These are phyloP conservation scores for Teratosphaeria zuluensis DNA, from an alignment of 2,329 filamentous ascomycete genomes.

Conservation along the genomic window DNA sequence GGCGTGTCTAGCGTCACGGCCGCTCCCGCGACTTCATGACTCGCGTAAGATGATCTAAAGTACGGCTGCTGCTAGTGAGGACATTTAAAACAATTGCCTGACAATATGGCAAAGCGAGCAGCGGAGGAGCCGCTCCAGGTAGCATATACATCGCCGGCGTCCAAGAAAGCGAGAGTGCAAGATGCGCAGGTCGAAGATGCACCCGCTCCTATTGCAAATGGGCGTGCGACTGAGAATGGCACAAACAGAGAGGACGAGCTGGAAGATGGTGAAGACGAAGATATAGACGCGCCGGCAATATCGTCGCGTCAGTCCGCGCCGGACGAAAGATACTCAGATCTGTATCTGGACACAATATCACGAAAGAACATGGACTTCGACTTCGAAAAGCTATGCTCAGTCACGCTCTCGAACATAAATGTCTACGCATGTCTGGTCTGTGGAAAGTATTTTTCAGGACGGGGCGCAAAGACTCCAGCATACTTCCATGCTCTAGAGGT, in stretches of 20 bases:
- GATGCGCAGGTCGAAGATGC: constrained; percentile 32
- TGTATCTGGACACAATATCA: constrained; percentile 96
- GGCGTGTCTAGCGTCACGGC: neutral
- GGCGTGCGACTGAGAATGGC: constrained; percentile 12
- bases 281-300: constrained; percentile 26
- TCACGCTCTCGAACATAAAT: constrained; percentile 95
- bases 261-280: constrained; percentile 28
- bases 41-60: neutral
- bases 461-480: constrained; percentile 87
- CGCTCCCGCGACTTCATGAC: neutral
- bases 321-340: constrained; percentile 80
- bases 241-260: constrained; percentile 23
- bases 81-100: neutral
- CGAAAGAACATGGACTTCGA: constrained; percentile 91
- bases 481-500: constrained; percentile 96
- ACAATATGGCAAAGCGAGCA: constrained; percentile 37
- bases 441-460: constrained; percentile 93
- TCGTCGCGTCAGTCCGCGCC: constrained; percentile 64
- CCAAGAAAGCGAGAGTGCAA: constrained; percentile 39
- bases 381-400: constrained; percentile 95
- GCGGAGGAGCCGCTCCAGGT: constrained; percentile 38
- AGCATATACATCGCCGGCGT: constrained; percentile 35
- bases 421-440: constrained; percentile 96
- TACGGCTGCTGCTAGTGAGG: too few relatives aligned
- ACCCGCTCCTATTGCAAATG: constrained; percentile 17